Percentiles rank a stretch among this genome's conserved stretches.
These are phyloP conservation scores for Pseudogymnoascus verrucosus DNA, from an alignment of 2,329 filamentous ascomycete genomes.

Conservation along the genomic window DNA sequence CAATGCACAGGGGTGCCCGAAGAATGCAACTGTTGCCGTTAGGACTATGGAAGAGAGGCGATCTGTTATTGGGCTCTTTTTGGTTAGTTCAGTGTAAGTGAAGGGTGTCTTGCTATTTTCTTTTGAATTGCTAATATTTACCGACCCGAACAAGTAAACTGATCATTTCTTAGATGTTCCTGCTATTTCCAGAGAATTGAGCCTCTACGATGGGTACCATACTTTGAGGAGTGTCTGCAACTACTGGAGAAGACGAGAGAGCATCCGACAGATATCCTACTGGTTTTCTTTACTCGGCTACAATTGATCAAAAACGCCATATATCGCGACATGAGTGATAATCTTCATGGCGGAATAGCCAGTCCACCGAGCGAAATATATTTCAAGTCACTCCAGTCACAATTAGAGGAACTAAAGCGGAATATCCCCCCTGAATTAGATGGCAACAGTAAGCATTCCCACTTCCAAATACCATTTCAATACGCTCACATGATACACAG, in stretches of 20 bases:
- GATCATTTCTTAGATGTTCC: slow-evolving; percentile 1
- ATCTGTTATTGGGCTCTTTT: slow-evolving; percentile 9
- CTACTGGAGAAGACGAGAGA: slow-evolving; percentile 11
- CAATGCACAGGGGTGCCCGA: not conserved
- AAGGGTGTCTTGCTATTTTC: not conserved
- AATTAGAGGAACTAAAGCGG: not conserved
- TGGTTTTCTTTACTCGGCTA: slow-evolving; percentile 3
- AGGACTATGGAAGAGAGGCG: slow-evolving; percentile 15
- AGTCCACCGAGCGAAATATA: slow-evolving; percentile 2
- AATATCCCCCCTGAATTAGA: not conserved
- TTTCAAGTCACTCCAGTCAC: not conserved
- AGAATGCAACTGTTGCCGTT: not conserved
- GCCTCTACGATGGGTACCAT: slow-evolving; percentile 12
- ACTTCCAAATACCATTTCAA: not conserved
- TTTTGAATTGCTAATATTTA: not conserved
- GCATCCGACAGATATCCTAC: slow-evolving; percentile 9
- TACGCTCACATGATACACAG: not conserved
- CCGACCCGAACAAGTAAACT: not conserved
- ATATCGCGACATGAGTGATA: not conserved
- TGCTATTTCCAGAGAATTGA: slow-evolving; percentile 14
- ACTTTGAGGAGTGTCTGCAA: slow-evolving; percentile 12
- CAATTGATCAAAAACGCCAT: not conserved
- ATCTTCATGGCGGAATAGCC: not conserved
- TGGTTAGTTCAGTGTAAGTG: slow-evolving; percentile 12
- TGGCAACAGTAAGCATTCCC: not conserved